A percentile compares a stretch with the other conserved stretches of the same genome.
These are phyloP conservation scores for Malassezia psittaci DNA, from an alignment of 1,284 basidiomycete genomes.

Conservation along the genomic window DNA sequence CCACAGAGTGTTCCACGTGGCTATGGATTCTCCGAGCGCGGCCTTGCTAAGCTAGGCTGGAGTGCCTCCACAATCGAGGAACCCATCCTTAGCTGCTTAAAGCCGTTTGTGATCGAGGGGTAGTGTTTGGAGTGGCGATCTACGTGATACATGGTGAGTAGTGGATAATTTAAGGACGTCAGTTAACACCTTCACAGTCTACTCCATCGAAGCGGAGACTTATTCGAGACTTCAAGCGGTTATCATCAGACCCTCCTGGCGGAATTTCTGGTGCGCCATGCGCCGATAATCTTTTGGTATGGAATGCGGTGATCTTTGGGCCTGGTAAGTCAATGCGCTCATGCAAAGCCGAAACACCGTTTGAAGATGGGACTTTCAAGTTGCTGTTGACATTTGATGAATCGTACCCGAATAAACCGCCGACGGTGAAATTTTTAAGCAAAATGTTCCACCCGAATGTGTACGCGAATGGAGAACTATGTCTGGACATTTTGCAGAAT, in stretches of 20 bases:
- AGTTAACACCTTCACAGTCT: constrained; percentile 21
- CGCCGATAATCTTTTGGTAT: constrained; percentile 96
- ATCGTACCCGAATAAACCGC: constrained; percentile 94
- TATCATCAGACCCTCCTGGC: constrained; percentile 84
- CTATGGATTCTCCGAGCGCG: too few species aligned
- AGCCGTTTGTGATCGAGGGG: too few species aligned
- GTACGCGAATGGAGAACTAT: constrained; percentile 93
- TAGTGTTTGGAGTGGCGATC: too few species aligned
- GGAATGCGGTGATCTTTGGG: constrained; percentile 98
- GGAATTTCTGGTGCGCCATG: constrained; percentile 94
- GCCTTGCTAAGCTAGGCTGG: too few species aligned
- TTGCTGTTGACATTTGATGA: constrained; percentile 90
- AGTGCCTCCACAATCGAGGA: background rate
- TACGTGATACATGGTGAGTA: too few species aligned
- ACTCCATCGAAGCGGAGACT: constrained; percentile 44
- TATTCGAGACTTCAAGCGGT: constrained; percentile 64
- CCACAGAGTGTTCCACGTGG: too few species aligned
- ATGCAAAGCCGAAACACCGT: constrained; percentile 77
- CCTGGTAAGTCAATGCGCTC: constrained; percentile 58
- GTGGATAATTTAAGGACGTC: too few species aligned
- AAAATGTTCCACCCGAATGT: constrained; percentile 99
- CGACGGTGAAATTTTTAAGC: constrained; percentile 88
- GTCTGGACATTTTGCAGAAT: constrained; percentile 94
- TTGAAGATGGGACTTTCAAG: constrained; percentile 97
- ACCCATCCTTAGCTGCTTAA: background rate